Base-by-base conservation (phyloP, 257 asterid genomes). In the Eustoma russellianum region DNA sequence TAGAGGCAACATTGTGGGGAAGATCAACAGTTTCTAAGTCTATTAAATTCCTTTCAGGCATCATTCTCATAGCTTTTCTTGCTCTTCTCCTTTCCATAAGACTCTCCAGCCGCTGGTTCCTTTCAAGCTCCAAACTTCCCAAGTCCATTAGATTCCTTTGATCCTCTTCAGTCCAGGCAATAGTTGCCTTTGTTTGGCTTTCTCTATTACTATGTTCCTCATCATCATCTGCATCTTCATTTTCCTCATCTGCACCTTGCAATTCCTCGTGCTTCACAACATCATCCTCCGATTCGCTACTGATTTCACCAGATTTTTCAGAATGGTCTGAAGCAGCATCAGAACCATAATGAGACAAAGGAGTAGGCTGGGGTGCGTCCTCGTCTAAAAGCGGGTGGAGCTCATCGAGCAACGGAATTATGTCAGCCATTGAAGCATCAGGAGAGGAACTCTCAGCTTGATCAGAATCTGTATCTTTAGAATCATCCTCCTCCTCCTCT, bases 91-190 rank as follows among this genome's bases (percentile, higher is more conserved):
- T 79, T 53, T 87, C 75, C 17, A 90, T 80, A 33, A 90, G 73
- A 54, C 81, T 90, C 78, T 90, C 97, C 77, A 90, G 70, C 70
- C 90, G 76, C 61, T 75, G 83, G 74, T 86, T 90, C 66, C 97
- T 70, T 73, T 90, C 95, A 1, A 83, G 76, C 77, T 90, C 97
- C 0, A 94, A 90, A 71, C 80, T 79, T 51, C 95, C 93, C 19
- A 90, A 71, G 69, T 90, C 93, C 89, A 90, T 79, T 40, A 90
- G 88, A 79, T 90, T 90, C 86, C 77, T 90, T 65, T 86, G 86
- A 63, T 90, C 97, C 77, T 90, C 93, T 50, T 86, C 94, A 0
- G 97, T 90, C 95, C 97, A 90, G 55, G 72, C 68, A 66, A 86
- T 83, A 19, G 74, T 79, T 18, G 84, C 71, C 61, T 81, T 71